Base-by-base conservation (phyloP, 495 filamentous ascomycete species). In the Podospora comata region DNA sequence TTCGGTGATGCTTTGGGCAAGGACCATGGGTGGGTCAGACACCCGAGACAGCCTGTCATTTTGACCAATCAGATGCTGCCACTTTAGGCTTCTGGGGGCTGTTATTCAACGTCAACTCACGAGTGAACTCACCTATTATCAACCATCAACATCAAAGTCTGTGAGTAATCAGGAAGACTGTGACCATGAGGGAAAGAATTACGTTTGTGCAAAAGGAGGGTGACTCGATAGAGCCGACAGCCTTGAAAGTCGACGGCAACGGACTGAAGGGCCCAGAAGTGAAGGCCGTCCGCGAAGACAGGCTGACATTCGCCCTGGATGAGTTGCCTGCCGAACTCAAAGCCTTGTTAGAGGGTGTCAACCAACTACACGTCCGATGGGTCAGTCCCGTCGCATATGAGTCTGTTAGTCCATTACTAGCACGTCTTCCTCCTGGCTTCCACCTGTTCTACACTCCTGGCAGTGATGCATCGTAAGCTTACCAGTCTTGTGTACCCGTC, bases 321-420 rank as follows among this genome's bases (percentile, higher is more conserved):
- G 91, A 97, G 78, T 85, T 97, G 60, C 90, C 92, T 0, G 70
- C 75, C 23, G 90, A 92, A 83, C 76, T 96, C 11, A 83, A 81
- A 70, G 69, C 81, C 18, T 79, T 90, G n/a, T 77, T 97, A n/a
- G 79, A 85, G 26, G 81, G 85, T 70, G 85, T 83, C 56, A 88
- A 90, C 70, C 90, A 92, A 75, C 79, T 97, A 39, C 91, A 94
- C 77, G 82, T 98, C 64, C 85, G 92, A 74, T 97, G 93, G 91
- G 85, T 88, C 18, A 87, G 85, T 26, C 78, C 85, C 5, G 70
- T 68, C 5, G 70, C 83, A 2, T 92, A 89, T 72, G 76, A 84
- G 39, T 75, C 85, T 1, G 71, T 89, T 32, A 79, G 88, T 59
- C 94, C 95, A 28, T 91, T 94, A 73, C 77, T 85, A 32, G 90